Evolutionary conservation across 1,284 basidiomycete species (phyloP).

Genomic region (Ustilago cynodontis): DNA sequence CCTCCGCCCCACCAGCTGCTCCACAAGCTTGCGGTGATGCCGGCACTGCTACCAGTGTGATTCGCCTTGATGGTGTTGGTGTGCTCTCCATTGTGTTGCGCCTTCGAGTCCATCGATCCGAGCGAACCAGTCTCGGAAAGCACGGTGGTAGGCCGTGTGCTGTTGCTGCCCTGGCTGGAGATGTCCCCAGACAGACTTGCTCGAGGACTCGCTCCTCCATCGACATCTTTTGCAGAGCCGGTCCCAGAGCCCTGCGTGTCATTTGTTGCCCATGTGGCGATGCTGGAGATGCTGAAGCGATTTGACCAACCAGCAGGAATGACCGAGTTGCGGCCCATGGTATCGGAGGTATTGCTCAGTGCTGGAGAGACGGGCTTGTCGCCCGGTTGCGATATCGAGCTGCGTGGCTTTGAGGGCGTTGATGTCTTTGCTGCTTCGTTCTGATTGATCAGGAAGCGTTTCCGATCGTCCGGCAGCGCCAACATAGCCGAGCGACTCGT

Average conservation of each 20-base stretch:
- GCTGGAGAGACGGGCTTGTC: constrained; percentile 75
- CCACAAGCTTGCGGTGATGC: constrained; percentile 49
- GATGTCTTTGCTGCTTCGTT: constrained; percentile 53
- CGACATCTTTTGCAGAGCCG: constrained; percentile 28
- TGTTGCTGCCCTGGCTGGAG: constrained; percentile 38
- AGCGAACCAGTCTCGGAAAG: constrained; percentile 37
- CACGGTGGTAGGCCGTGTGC: constrained; percentile 39
- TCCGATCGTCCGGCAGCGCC: constrained; percentile 77
- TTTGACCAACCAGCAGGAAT: constrained; percentile 75
- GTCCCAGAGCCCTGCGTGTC: constrained; percentile 31
- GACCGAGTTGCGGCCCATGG: constrained; percentile 49
- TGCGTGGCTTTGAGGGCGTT: constrained; percentile 34
- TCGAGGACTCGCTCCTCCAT: constrained; percentile 21
- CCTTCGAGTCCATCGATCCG: constrained; percentile 27
- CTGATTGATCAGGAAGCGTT: constrained; percentile 76
- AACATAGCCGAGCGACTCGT: constrained; percentile 78
- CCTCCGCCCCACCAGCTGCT: constrained; percentile 61
- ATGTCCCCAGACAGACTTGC: constrained; percentile 31
- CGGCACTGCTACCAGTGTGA: constrained; percentile 55
- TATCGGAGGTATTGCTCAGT: constrained; percentile 73
- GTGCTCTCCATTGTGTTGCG: constrained; percentile 23
- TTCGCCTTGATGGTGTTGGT: constrained; percentile 24
- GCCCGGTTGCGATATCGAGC: neutral
- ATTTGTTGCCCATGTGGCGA: constrained; percentile 73
- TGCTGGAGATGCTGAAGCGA: constrained; percentile 79